Evolutionary conservation across 441 rosid species (phyloP), one percentile per base, ranked within the genome.

Genomic region (Erysimum cheiri): DNA sequence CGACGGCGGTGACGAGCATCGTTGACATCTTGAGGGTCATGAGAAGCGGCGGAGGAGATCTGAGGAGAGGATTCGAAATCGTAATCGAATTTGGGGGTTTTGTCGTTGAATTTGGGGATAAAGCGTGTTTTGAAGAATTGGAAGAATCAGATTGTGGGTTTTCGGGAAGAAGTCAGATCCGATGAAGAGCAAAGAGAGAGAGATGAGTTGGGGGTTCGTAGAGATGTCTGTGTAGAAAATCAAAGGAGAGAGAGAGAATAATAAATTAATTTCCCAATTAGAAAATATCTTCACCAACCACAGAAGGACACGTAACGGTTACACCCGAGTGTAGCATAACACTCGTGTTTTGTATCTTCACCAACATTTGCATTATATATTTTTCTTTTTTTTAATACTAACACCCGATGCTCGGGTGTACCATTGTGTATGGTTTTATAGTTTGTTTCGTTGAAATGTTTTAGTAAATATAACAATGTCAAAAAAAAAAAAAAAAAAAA

Each of bases 111-210:
- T 54, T 29, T 37, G 69, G 65, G 59, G 65, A 15, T 41, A 36
- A 64, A 26, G 64, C 55, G 72, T 31, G 54, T 74, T 69, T 74
- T 72, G 78, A 37, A 57, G 64, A 50, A 67, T 64, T 40, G 47
- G 40, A 55, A 66, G 57, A 71, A 74, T 69, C 35, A 72, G 44
- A 24, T 68, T 69, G 43, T 43, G 70, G 81, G 76, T 64, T 67
- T 61, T 50, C 54, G 69, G 71, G 82, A 75, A 77, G 70, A 64
- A 81, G 77, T 75, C 84, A 85, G 88, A 87, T 87, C 93, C 88
- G 73, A 82, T 80, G 83, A 71, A 66, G 78, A 8, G 39, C 72
- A 55, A 52, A 64, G 64, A 70, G 69, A 73, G 76, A 19, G 22
- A 43, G 53, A 64, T 19, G 67, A 50, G 71, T 72, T 70, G 81